phyloP scores from a whole-genome alignment of 192 early-diverging fungal species.

The Coemansia sp. region DNA sequence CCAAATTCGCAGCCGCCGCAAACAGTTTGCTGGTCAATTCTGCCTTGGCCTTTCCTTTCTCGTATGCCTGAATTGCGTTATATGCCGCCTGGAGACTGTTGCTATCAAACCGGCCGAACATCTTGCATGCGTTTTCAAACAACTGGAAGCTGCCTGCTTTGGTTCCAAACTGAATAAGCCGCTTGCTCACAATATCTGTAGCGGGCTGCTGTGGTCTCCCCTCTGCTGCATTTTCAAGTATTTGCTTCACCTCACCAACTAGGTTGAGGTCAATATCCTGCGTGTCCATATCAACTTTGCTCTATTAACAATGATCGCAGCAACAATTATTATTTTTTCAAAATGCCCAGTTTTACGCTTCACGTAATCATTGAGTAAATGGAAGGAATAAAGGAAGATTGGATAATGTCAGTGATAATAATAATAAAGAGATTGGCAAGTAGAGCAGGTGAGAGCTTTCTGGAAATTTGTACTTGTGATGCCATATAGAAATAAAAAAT shows the following conservation, averaged over 20 bases:
- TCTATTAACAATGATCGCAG: background rate
- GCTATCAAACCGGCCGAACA: constrained; percentile 51
- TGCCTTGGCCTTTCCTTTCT: background rate
- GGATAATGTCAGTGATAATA: too few relatives aligned
- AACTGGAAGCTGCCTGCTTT: constrained; percentile 16
- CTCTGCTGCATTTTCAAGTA: constrained; percentile 21
- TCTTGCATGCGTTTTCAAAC: constrained; percentile 46
- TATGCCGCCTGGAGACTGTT: constrained; percentile 26
- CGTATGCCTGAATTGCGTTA: constrained; percentile 15
- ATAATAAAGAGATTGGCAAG: too few relatives aligned
- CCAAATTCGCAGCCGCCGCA: background rate
- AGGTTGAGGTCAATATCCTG: constrained; percentile 22
- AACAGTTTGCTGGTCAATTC: constrained; percentile 15
- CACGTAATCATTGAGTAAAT: background rate
- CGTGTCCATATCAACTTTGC: constrained; percentile 27
- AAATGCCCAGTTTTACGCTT: too few relatives aligned
- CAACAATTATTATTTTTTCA: background rate
- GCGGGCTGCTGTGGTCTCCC: constrained; percentile 16
- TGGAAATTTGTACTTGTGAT: too few relatives aligned
- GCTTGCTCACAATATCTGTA: constrained; percentile 29
- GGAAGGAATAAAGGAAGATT: background rate
- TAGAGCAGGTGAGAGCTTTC: too few relatives aligned
- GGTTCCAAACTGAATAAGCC: constrained; percentile 40
- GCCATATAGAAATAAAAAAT: too few relatives aligned
- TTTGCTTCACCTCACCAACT: constrained; percentile 19